Base-by-base conservation (phyloP, 768 basidiomycete species). In the Postia placenta region DNA sequence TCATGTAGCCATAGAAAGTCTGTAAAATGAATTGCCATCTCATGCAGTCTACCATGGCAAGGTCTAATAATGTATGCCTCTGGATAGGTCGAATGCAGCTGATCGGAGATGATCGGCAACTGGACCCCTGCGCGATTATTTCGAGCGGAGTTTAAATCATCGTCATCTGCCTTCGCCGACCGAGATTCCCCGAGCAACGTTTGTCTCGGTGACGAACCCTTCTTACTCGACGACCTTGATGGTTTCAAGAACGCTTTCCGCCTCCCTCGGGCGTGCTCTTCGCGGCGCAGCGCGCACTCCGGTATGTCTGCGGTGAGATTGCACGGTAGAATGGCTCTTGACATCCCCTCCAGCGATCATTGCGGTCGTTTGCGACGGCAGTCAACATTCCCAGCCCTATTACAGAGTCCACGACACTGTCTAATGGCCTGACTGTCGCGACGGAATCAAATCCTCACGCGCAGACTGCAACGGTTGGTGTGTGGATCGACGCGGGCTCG, bases 401-500 rank as follows among this genome's bases (percentile, higher is more conserved):
- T 55, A 96, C 93, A 39, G 84, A 97, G 69, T 82, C 92, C 52
- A 86, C 93, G 23, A 95, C 92, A 4, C 85, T 99, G 47, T 75
- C 90, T 12, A 97, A 96, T 73, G 96, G 96, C 52, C 75, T 99
- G 50, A 95, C 92, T 11, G 85, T 99, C 56, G 94, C 94, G 42
- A 95, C 93, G 1, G 92, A 95, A 69, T 72, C 87, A 6, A 88
- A 92, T 52, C 78, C 90, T 4, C 85, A 90, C 65, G 86, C 92
- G 3, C 88, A 94, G 70, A 98, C 96, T 0, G 93, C 94, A 5
- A 99, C 95, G n/a, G 92, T 97, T 28, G 96, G 96, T 54, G 87
- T 98, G 52, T 99, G 93, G 93, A 95, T 99, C 60, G 95, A 98
- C 66, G 95, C 96, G 50, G 96, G 96, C 56, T 93, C 91, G 55